These are phyloP conservation scores for Trichosporon asahii DNA, from an alignment of 1,284 basidiomycete genomes.

Conservation along the genomic window DNA sequence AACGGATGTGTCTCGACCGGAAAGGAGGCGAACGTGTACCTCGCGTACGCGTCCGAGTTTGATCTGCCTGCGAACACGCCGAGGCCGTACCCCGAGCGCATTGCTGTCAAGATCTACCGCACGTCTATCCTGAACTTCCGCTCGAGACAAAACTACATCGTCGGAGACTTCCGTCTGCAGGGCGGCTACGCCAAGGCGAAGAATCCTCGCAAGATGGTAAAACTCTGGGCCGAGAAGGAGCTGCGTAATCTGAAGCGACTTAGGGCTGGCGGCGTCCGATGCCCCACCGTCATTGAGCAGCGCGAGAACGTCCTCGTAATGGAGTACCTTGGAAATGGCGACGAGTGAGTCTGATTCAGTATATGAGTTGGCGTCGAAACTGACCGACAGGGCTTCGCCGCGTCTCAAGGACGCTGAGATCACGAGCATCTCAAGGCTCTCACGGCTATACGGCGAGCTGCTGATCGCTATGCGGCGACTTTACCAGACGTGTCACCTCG, in stretches of 20 bases:
- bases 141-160: constrained; percentile 90
- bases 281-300: constrained; percentile 86
- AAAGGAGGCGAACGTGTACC: constrained; percentile 96
- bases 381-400: constrained; percentile 69
- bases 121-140: constrained; percentile 98
- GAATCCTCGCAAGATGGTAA: constrained; percentile 98
- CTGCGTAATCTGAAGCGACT: constrained; percentile 91
- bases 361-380: neutral
- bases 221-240: constrained; percentile 98
- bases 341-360: constrained; percentile 41
- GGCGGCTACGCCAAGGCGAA: constrained; percentile 79
- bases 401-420: constrained; percentile 82
- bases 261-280: constrained; percentile 72
- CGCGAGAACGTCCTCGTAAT: constrained; percentile 96
- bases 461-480: constrained; percentile 76
- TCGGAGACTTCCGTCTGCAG: constrained; percentile 84
- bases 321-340: constrained; percentile 79
- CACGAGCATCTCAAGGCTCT: constrained; percentile 51
- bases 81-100: constrained; percentile 60
- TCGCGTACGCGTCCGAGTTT: constrained; percentile 62
- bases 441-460: constrained; percentile 73
- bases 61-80: constrained; percentile 53
- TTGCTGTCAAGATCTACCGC: constrained; percentile 97
- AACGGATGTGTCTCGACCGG: constrained; percentile 93
- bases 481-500: constrained; percentile 86